A percentile compares a stretch with the other conserved stretches of the same genome.
Evolutionary conservation across 116 monocot species (phyloP).

Genomic region (Zostera marina): DNA sequence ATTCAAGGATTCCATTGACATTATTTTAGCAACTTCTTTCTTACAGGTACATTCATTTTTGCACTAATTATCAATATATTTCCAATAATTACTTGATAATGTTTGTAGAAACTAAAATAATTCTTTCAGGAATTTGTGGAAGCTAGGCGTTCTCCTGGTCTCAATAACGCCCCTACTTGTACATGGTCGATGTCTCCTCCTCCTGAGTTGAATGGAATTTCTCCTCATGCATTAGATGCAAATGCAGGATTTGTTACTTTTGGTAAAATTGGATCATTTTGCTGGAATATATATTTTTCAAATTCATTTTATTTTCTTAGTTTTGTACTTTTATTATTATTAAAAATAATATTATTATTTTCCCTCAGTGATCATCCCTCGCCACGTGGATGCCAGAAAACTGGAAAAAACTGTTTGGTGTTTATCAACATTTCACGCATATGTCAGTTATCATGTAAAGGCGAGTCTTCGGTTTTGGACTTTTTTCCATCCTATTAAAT

Average conservation of each 20-base stretch:
- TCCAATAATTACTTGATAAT: no score
- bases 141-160: constrained; percentile 56
- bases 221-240: constrained; percentile 40
- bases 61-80: neutral
- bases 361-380: constrained; percentile 55
- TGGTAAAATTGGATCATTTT: constrained; percentile 30
- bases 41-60: constrained; percentile 44
- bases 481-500: neutral
- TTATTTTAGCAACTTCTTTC: constrained; percentile 81
- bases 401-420: constrained; percentile 85
- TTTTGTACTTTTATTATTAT: no score
- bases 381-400: constrained; percentile 70
- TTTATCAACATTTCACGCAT: constrained; percentile 93
- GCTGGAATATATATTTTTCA: neutral
- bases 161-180: constrained; percentile 84
- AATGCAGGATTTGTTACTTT: constrained; percentile 98
- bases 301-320: neutral
- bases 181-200: constrained; percentile 77
- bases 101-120: neutral
- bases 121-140: constrained; percentile 77
- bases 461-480: constrained; percentile 11
- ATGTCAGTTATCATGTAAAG: constrained; percentile 98
- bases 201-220: constrained; percentile 60
- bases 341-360: neutral
- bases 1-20: constrained; percentile 80